Base-by-base conservation (phyloP, 2,329 filamentous ascomycete genomes). In the Aspergillus aculeatus region DNA sequence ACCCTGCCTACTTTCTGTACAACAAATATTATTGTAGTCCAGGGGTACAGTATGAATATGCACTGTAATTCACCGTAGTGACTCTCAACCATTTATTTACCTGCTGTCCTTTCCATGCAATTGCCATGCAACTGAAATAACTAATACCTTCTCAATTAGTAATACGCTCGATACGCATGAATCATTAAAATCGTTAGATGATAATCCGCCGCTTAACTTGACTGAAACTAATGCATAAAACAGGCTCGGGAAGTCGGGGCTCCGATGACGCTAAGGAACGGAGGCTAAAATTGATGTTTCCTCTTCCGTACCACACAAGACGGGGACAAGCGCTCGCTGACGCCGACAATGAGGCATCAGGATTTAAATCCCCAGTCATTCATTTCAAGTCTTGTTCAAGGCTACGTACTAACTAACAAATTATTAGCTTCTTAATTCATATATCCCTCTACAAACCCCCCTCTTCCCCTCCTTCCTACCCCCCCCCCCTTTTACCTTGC, bases 201-300 rank as follows among this genome's bases (percentile, higher is more conserved):
- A 29, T 29, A 9, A 29, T 29, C 9, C 26, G 26, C 26, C 7
- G 26, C 9, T 29, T 29, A 29, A 29, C 26, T 10, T 29, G 0
- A 7, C 26, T 29, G 26, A 29, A 35, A 35, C 32, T 16, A 35
- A 35, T 61, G 56, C 59, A 61, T 61, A 61, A 61, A 60, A 59
- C 19, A 19, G 38, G 26, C 31, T 63, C 61, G 61, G 61, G 24
- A 57, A 38, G 61, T 63, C 59, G 59, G 61, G 49, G 41, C 50
- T 63, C 61, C 61, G 61, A 63, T 51, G 26, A 47, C 41, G 47
- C 29, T 47, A 47, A 55, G 26, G 31, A 29, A 23, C 53, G 41
- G 53, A 29, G 16, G 32, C 41, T 55, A 55, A 47, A 47, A 53
- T 35, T 35, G 41, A 44, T 44, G 32, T 41, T 26, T 14, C 26